phyloP scores from a whole-genome alignment of 1,139 yeast genomes.

The Magnusiomyces ingens region DNA sequence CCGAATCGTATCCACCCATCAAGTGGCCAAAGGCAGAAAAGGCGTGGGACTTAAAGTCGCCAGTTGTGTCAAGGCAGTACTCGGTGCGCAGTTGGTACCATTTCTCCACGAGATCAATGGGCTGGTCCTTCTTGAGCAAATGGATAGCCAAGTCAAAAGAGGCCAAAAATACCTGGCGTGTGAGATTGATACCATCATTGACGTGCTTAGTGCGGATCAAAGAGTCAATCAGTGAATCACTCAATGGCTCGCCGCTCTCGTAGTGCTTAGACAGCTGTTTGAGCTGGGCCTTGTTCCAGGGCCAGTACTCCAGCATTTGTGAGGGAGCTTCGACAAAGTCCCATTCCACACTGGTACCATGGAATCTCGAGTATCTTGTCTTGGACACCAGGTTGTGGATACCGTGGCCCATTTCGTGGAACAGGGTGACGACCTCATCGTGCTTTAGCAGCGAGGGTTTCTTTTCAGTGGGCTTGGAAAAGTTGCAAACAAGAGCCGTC shows the following conservation, averaged over 20 bases:
- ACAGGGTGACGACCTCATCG: constrained; percentile 72
- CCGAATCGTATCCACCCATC: constrained; percentile 80
- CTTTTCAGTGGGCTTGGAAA: constrained; percentile 63
- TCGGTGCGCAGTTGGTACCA: constrained; percentile 64
- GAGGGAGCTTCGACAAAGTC: constrained; percentile 91
- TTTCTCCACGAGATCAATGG: constrained; percentile 42
- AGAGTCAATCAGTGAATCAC: constrained; percentile 52
- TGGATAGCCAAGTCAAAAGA: constrained; percentile 70
- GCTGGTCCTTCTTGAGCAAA: constrained; percentile 40
- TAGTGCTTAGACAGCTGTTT: constrained; percentile 60
- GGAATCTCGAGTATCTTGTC: constrained; percentile 59
- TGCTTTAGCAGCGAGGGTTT: constrained; percentile 76
- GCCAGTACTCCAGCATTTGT: constrained; percentile 84
- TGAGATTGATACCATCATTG: constrained; percentile 60
- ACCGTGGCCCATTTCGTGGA: constrained; percentile 90
- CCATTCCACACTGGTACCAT: constrained; percentile 70
- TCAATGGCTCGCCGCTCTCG: constrained; percentile 47
- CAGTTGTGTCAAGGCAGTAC: constrained; percentile 47
- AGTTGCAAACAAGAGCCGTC: constrained; percentile 78
- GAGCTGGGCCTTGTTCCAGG: constrained; percentile 65
- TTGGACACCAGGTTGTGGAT: constrained; percentile 69
- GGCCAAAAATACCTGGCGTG: constrained; percentile 74
- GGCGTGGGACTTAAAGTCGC: constrained; percentile 52
- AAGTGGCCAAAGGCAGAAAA: constrained; percentile 76
- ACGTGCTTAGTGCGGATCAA: constrained; percentile 65